These are phyloP conservation scores for Pyricularia pennisetigena DNA, from an alignment of 2,329 filamentous ascomycete species.

Conservation along the genomic window DNA sequence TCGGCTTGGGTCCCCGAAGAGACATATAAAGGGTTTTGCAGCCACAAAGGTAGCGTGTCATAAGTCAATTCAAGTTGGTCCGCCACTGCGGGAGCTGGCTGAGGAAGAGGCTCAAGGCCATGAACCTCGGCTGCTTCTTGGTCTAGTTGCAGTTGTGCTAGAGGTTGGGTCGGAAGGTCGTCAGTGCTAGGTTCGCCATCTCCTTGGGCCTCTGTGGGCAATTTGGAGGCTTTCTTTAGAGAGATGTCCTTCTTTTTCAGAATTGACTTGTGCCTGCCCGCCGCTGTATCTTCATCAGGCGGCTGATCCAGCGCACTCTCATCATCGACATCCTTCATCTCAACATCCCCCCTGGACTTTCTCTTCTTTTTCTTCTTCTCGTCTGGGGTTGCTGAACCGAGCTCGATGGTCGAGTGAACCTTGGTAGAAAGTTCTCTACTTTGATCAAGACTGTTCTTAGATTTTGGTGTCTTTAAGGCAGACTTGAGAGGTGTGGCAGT, in stretches of 20 bases:
- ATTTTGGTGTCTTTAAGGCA: neutral
- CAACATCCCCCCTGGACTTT: constrained; percentile 11
- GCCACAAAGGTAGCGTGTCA: constrained; percentile 72
- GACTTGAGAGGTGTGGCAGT: neutral
- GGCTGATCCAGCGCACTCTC: neutral
- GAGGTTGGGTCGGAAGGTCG: neutral
- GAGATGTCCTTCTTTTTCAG: constrained; percentile 47
- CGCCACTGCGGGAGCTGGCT: constrained; percentile 55
- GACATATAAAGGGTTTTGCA: constrained; percentile 64
- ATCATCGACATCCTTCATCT: neutral
- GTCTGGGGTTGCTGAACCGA: neutral
- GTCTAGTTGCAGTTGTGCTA: neutral
- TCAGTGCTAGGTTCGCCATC: constrained; percentile 11
- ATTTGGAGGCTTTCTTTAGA: constrained; percentile 35
- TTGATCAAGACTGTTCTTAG: neutral
- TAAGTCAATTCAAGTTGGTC: constrained; percentile 54
- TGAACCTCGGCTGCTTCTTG: constrained; percentile 36
- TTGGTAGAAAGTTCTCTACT: neutral
- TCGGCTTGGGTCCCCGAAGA: constrained; percentile 46
- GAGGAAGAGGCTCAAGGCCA: constrained; percentile 72
- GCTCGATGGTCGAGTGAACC: neutral
- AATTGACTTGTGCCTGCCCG: constrained; percentile 35
- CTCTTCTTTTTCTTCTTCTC: constrained; percentile 20
- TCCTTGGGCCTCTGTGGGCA: constrained; percentile 21
- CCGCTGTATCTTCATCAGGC: neutral